These are phyloP conservation scores for Cladophialophora exuberans DNA, from an alignment of 2,329 filamentous ascomycete genomes.

Conservation along the genomic window DNA sequence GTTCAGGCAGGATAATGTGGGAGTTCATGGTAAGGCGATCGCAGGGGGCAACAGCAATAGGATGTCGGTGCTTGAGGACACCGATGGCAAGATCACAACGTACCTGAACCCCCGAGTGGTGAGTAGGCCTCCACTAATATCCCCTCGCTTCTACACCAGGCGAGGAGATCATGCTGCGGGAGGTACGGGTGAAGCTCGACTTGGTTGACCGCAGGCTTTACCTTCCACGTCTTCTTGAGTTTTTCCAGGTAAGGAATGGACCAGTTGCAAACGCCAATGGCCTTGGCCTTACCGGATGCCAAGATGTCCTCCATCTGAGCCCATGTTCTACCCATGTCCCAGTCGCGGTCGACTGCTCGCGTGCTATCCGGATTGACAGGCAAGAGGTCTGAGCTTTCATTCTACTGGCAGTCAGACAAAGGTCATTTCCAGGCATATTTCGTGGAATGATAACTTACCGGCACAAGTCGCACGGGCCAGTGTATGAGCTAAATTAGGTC, in stretches of 20 bases:
- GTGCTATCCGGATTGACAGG: not conserved
- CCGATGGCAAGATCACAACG: no score
- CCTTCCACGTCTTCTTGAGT: constrained; percentile 68
- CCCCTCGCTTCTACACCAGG: constrained; percentile 26
- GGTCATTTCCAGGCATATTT: not conserved
- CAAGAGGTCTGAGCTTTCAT: not conserved
- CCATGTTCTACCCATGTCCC: not conserved
- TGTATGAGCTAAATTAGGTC: no score
- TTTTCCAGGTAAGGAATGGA: constrained; percentile 78
- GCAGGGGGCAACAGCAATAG: no score
- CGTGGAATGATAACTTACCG: constrained; percentile 33
- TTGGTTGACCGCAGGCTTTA: constrained; percentile 42
- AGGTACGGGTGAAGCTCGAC: constrained; percentile 37
- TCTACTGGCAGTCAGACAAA: constrained; percentile 46
- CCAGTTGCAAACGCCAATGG: constrained; percentile 87
- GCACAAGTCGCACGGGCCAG: constrained; percentile 37
- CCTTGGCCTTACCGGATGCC: constrained; percentile 65
- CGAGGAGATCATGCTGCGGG: constrained; percentile 33
- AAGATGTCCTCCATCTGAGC: constrained; percentile 39
- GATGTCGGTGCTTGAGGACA: no score
- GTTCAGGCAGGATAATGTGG: no score
- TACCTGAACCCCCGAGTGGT: constrained; percentile 18
- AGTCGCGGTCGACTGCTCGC: not conserved
- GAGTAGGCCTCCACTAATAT: constrained; percentile 9
- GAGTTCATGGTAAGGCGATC: no score